Conservation (phyloP, 2,329 filamentous ascomycete genomes). For the Dendrostoma leiphaemia region DNA sequence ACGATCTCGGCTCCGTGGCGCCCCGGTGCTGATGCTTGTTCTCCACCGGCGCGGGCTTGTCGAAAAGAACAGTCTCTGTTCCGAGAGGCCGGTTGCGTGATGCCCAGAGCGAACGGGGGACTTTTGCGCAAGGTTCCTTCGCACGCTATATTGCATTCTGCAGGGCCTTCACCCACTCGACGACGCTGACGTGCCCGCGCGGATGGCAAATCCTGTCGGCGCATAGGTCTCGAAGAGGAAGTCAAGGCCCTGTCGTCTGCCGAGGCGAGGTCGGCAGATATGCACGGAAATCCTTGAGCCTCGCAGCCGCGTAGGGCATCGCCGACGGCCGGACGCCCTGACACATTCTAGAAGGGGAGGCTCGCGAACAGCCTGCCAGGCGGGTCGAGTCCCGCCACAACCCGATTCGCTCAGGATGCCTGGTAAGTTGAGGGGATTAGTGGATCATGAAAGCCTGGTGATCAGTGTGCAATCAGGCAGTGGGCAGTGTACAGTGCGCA, state of each 20-base stretch:
- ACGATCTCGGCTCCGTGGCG: background rate
- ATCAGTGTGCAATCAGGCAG: no score
- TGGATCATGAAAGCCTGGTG: no score
- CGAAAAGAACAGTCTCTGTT: background rate
- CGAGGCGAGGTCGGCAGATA: constrained; percentile 16
- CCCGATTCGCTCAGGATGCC: background rate
- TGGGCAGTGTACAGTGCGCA: no score
- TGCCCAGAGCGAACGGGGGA: no score
- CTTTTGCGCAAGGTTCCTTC: background rate
- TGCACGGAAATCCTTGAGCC: constrained; percentile 10
- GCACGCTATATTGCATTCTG: background rate
- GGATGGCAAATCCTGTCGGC: background rate
- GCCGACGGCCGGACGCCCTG: background rate
- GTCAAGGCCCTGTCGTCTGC: constrained; percentile 3
- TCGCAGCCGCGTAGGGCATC: constrained; percentile 1
- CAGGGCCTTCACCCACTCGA: background rate
- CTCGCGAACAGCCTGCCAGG: background rate
- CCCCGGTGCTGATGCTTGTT: no score
- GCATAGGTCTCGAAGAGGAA: constrained; percentile 13
- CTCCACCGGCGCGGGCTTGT: no score
- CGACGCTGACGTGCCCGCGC: background rate
- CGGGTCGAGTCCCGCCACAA: background rate
- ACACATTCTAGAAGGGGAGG: constrained; percentile 16
- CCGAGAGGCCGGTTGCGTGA: background rate
- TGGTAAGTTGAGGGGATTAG: no score